Percentiles rank a stretch among this genome's conserved stretches.
phyloP scores from a whole-genome alignment of 257 asterid genomes.

The Schizonepeta tenuifolia region DNA sequence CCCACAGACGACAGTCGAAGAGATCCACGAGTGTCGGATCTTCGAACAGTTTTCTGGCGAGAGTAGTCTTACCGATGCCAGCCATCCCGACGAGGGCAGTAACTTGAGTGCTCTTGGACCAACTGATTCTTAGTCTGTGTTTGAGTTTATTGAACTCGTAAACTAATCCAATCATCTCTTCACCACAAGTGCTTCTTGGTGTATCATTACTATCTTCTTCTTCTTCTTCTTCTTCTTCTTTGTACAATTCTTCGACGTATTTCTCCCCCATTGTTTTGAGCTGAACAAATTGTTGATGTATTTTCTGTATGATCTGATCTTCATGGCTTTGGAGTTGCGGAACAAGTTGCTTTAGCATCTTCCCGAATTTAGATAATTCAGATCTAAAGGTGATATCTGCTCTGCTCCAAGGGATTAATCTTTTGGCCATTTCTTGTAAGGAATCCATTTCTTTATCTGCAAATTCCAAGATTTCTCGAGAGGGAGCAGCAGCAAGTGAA shows the following conservation, averaged over 20 bases:
- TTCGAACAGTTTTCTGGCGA: not conserved
- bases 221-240: not conserved
- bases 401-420: conserved; percentile 22
- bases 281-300: not conserved
- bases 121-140: not conserved
- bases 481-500: not conserved
- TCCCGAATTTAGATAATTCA: not conserved
- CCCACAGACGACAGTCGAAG: not conserved
- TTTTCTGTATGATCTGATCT: not conserved
- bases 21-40: not conserved
- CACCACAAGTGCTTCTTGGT: not conserved
- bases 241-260: not conserved
- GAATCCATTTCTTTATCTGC: conserved; percentile 4
- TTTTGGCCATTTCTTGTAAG: conserved; percentile 7
- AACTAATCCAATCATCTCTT: conserved; percentile 10
- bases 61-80: conserved; percentile 18
- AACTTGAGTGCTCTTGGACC: not conserved
- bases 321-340: not conserved
- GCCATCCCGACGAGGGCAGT: conserved; percentile 12
- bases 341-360: not conserved
- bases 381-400: not conserved
- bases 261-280: conserved; percentile 11
- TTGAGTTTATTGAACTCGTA: conserved; percentile 21
- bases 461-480: conserved; percentile 1
- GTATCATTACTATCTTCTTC: not conserved